These are phyloP conservation scores for Chrysoporthe cubensis DNA, from an alignment of 2,329 filamentous ascomycete species.

Conservation along the genomic window DNA sequence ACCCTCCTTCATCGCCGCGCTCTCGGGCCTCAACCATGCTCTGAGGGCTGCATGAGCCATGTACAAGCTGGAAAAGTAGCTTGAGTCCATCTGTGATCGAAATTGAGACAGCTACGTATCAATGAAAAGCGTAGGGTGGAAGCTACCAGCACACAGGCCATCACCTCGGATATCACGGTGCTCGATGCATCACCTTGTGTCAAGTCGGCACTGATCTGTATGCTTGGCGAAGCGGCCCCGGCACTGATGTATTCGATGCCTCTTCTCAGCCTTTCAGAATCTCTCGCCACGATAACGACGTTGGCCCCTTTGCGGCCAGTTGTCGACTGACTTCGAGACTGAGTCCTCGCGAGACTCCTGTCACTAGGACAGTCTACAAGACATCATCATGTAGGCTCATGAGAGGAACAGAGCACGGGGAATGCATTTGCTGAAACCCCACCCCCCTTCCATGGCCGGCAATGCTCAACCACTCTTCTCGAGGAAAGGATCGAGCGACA, in stretches of 20 bases:
- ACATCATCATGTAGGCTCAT: conserved; percentile 6
- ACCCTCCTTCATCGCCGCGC: neutral
- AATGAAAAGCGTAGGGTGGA: conserved; percentile 51
- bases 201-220: conserved; percentile 68
- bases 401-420: conserved; percentile 20
- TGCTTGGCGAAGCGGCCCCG: conserved; percentile 41
- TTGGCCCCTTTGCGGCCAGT: conserved; percentile 81
- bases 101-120: conserved; percentile 41
- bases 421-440: conserved; percentile 12
- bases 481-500: neutral
- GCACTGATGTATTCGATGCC: conserved; percentile 51
- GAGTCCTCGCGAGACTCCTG: conserved; percentile 92
- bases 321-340: conserved; percentile 75
- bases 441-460: neutral
- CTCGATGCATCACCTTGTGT: conserved; percentile 59
- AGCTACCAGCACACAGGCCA: conserved; percentile 65
- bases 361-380: conserved; percentile 81
- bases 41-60: conserved; percentile 43
- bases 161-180: conserved; percentile 61
- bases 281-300: conserved; percentile 82
- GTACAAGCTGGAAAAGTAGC: conserved; percentile 46
- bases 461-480: neutral
- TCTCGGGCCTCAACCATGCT: conserved; percentile 34
- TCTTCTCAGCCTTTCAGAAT: conserved; percentile 71
- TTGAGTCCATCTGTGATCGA: conserved; percentile 42